Base-by-base conservation (phyloP, 305 asterid genomes). In the Euphrasia arctica region DNA sequence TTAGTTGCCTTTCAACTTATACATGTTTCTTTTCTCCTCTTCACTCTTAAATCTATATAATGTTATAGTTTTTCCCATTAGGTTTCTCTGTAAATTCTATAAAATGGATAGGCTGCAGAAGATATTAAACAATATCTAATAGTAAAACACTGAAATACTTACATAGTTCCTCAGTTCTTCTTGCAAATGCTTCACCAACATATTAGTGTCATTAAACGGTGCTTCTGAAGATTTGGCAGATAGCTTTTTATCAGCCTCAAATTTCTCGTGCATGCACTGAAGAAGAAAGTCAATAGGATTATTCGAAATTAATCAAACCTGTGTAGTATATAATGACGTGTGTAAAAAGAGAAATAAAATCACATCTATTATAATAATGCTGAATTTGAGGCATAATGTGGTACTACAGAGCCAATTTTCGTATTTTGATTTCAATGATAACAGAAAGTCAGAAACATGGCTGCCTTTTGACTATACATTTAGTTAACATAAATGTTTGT, bases 131-230 rank as follows among this genome's bases (percentile, higher is more conserved):
- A 47, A 42, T 52, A 60, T 18, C 22, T 42, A 22, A 36, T 9
- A 64, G 42, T 60, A 56, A 58, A 60, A 54, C 13, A 45, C 58
- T 58, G 66, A 41, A 67, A 59, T 65, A 79, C 98, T 86, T 74
- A 93, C 99, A 79, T 79, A 86, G 82, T 74, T 82, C 80, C 86
- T 83, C 72, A 93, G 78, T 79, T 93, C 99, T 62, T 89, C 97
- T 66, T 77, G 96, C 83, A 93, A 82, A 74, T 88, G 95, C 75
- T 90, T 88, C 78, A 93, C 89, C 89, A 90, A 68, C 72, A 85
- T 63, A 74, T 66, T 71, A 62, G 73, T 39, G 66, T 90, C 97
- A 61, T 75, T 71, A 27, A 88, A 74, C 67, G 89, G 76, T 70
- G 81, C 49, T 64, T 83, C 92, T 50, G 71, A 85, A 71, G 80